These are phyloP conservation scores for Truncatella angustata DNA, from an alignment of 2,329 filamentous ascomycete genomes.

Conservation along the genomic window DNA sequence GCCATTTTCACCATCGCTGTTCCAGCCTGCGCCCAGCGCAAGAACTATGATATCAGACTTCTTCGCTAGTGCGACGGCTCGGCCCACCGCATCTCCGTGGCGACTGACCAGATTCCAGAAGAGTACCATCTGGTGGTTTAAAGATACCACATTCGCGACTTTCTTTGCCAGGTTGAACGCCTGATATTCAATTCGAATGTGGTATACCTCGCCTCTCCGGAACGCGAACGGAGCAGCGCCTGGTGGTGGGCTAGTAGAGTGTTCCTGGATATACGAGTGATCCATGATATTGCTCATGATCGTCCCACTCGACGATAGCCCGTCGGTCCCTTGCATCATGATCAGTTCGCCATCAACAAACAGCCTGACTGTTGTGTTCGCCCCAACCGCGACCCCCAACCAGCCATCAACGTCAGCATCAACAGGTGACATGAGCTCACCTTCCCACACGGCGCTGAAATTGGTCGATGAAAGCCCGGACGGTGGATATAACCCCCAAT, in stretches of 20 bases:
- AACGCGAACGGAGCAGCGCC: constrained; percentile 37
- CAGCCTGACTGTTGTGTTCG: constrained; percentile 38
- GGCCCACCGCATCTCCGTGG: constrained; percentile 22
- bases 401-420: constrained; percentile 37
- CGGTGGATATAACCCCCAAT: constrained; percentile 44
- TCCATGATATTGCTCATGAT: constrained; percentile 40
- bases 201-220: constrained; percentile 28
- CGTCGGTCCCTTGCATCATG: constrained; percentile 21
- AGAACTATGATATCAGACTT: constrained; percentile 37
- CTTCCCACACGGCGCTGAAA: constrained; percentile 43
- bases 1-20: constrained; percentile 41
- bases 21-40: constrained; percentile 41
- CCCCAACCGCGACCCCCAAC: constrained; percentile 38
- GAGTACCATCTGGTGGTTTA: constrained; percentile 40
- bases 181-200: constrained; percentile 39
- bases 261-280: constrained; percentile 32
- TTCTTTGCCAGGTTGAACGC: constrained; percentile 39
- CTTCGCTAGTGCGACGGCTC: constrained; percentile 33
- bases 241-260: constrained; percentile 34
- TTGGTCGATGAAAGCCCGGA: constrained; percentile 40
- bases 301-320: constrained; percentile 24
- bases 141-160: constrained; percentile 34
- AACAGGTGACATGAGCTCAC: constrained; percentile 34
- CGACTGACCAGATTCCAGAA: constrained; percentile 45
- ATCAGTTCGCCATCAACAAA: constrained; percentile 33